Base-by-base conservation (phyloP, 1,139 yeast genomes). In the Geotrichum histeridarum region DNA sequence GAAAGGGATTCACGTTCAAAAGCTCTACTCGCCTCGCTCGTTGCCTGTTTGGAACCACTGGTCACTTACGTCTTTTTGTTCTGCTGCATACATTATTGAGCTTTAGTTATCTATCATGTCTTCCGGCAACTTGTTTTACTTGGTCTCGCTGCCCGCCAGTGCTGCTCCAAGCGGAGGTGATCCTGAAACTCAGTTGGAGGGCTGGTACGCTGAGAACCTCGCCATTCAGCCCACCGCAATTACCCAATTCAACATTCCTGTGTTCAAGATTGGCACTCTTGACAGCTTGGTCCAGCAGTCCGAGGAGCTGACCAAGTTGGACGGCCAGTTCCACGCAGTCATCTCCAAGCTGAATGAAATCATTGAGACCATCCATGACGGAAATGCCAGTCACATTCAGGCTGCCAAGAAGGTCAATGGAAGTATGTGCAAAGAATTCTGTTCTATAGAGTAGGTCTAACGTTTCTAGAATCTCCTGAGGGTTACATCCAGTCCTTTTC, bases 211-310 rank as follows among this genome's bases (percentile, higher is more conserved):
- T 53, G 63, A 65, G 53, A 61, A 68, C 38, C 46, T 62, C 39
- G 50, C 44, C 30, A 53, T 67, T 14, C 60, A 61, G 30, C 50
- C 56, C 48, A 53, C 61, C 52, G 60, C 57, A 18, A 63, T 64
- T 48, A 67, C 70, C 56, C 73, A 73, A 55, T 80, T 87, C 59
- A 74, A 76, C 43, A 77, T 90, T 53, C 99, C 98, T n/a, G 83
- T 79, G 60, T 91, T 93, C 71, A 94, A 93, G 71, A 88, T 93
- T 61, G 98, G 98, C 37, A 91, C 98, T 2, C 78, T 93, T 67
- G 99, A 94, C 72, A 84, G 91, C 42, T 78, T 93, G 59, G 95
- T 93, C 54, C 83, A 85, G 64, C 93, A 90, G 71, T 83, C 93
- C 68, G 99, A 94, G 65, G 98, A 91, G 67, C 77, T 94, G 58